Evolutionary conservation across 108 stramenopile species (phyloP), one percentile per base, ranked within the genome.

Genomic region (Nitzschia putrida): DNA sequence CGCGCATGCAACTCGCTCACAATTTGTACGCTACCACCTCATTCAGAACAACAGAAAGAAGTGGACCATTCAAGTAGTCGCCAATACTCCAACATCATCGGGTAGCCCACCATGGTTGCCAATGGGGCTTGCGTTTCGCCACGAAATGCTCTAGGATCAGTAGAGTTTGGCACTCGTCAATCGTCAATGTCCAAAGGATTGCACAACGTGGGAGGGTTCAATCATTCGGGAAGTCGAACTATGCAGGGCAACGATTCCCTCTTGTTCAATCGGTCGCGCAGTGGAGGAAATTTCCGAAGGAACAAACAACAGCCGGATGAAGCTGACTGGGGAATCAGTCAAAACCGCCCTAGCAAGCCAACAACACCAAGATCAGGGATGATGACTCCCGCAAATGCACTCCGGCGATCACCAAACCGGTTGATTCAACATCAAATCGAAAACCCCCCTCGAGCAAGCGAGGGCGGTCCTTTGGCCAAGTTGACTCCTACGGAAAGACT

Each of bases 211-310:
- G 49, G 49, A 18, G 49, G 49, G 49, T 34, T 34, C 29, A 34
- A 34, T 34, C 29, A 34, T 1, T 34, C 29, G 29, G 29, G 29
- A 34, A 34, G 4, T 34, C 29, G 29, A 1, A 34, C 29, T 34
- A 34, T 63, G 42, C 44, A 63, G 23, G 10, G 45, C 44, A 63
- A 63, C 12, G 61, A 63, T 44, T 13, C 61, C 23, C 44, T 63
- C 10, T 25, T 63, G 8, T 63, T 22, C 24, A 63, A 63, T 47
- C 43, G 47, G 4, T 49, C 47, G 2, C 14, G 47, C 14, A 49
- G 47, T 6, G 47, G 47, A 49, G 47, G 47, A 18, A 18, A 18
- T 16, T 16, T 18, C 47, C 14, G 18, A 49, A 16, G 47, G 18
- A 49, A 49, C 18, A 49, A 49, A 49, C 47, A 49, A 49, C 29